These are phyloP conservation scores for Populus euphratica DNA, from an alignment of 345 rosid species.

Conservation along the genomic window DNA sequence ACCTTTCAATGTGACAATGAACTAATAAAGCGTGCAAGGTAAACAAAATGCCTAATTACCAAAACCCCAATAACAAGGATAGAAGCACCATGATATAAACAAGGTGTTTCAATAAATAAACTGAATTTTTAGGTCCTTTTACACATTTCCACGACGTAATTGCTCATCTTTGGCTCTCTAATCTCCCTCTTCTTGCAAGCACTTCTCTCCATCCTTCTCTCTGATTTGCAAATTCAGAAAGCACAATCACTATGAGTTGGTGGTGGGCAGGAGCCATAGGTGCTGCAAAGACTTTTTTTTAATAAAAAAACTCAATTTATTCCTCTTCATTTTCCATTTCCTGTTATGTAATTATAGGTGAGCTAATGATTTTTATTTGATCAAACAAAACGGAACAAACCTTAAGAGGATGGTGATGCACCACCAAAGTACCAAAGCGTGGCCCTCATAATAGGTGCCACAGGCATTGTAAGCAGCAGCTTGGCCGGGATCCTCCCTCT, in stretches of 20 bases:
- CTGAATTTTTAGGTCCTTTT: no score
- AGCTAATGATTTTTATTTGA: neutral
- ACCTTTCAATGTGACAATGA: no score
- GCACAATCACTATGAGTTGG: slow-evolving; percentile 34
- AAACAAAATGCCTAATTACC: no score
- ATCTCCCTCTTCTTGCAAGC: no score
- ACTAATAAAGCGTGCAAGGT: no score
- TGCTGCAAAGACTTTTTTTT: slow-evolving; percentile 34
- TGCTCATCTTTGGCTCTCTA: no score
- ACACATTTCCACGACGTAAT: no score
- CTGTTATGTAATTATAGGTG: neutral
- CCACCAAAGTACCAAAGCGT: slow-evolving; percentile 51
- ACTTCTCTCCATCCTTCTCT: neutral
- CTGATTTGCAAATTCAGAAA: neutral
- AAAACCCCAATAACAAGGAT: no score
- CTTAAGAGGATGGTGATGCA: slow-evolving; percentile 43
- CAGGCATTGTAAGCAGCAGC: slow-evolving; percentile 83
- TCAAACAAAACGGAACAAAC: slow-evolving; percentile 43
- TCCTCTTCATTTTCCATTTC: neutral
- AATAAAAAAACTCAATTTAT: neutral
- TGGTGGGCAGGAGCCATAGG: slow-evolving; percentile 53
- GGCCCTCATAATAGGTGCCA: slow-evolving; percentile 66
- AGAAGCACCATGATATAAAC: no score
- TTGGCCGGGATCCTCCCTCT: slow-evolving; percentile 79
- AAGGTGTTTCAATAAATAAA: no score